phyloP scores from a whole-genome alignment of 164 flowering plant species.

The Nymphaea colorata region DNA sequence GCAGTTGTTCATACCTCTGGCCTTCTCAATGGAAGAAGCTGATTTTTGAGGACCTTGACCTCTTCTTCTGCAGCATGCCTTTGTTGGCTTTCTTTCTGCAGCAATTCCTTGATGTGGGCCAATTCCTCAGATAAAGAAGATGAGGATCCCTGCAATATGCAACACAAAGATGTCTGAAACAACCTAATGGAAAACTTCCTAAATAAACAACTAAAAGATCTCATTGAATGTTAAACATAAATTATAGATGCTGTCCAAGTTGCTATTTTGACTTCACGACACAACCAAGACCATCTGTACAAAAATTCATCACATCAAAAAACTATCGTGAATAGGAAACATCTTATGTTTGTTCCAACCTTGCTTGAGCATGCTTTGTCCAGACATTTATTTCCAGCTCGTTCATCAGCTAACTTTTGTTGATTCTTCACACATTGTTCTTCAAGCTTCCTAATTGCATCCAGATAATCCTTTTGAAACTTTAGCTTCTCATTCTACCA shows the following conservation, averaged over 20 bases:
- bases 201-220: too few species aligned
- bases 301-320: too few species aligned
- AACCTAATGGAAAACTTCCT: neutral
- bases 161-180: neutral
- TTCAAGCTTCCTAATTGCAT: constrained; percentile 75
- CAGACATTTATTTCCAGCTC: constrained; percentile 4
- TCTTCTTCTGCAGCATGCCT: constrained; percentile 78
- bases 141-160: constrained; percentile 15
- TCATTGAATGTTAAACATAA: too few species aligned
- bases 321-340: neutral
- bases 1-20: constrained; percentile 48
- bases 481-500: constrained; percentile 55
- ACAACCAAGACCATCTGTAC: too few species aligned
- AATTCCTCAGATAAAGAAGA: constrained; percentile 30
- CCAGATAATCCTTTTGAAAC: constrained; percentile 69
- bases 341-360: neutral
- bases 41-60: constrained; percentile 43
- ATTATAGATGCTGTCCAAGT: too few species aligned
- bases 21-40: constrained; percentile 45
- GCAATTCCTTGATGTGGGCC: constrained; percentile 43
- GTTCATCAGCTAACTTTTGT: constrained; percentile 28
- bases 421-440: constrained; percentile 48
- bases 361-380: neutral
- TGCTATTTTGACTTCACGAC: too few species aligned
- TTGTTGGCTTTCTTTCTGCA: constrained; percentile 46